Evolutionary conservation across 306 rosid genomes (phyloP).

Genomic region (Crataegus laevigata): DNA sequence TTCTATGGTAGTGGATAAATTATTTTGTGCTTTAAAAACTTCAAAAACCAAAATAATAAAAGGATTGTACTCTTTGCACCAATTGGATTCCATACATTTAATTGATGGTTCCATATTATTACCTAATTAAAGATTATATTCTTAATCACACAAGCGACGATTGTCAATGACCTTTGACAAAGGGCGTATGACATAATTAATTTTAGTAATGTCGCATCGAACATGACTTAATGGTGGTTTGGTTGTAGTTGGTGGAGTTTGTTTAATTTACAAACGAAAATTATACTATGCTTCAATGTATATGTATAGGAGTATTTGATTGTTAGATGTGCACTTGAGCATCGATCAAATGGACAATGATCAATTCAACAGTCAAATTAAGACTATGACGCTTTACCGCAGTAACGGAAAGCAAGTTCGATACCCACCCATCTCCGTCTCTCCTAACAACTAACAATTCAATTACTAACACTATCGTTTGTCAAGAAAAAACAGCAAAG

Average conservation of each 20-base stretch:
- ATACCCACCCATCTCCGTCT: too few relatives aligned
- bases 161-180: neutral
- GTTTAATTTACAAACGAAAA: neutral
- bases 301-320: neutral
- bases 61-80: neutral
- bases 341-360: too few relatives aligned
- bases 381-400: too few relatives aligned
- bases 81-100: neutral
- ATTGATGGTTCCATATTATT: too few relatives aligned
- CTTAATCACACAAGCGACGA: neutral
- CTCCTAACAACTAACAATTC: too few relatives aligned
- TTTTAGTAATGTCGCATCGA: neutral
- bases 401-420: too few relatives aligned
- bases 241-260: neutral
- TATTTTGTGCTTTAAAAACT: neutral
- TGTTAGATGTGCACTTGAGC: neutral
- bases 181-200: neutral
- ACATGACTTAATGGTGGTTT: neutral
- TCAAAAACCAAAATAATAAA: neutral
- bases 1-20: neutral
- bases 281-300: too few relatives aligned
- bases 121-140: neutral
- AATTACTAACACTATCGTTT: too few relatives aligned
- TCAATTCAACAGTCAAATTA: neutral
- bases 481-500: too few relatives aligned